Base-by-base conservation (phyloP, 1,139 yeast species). In the Pichia terricola region DNA sequence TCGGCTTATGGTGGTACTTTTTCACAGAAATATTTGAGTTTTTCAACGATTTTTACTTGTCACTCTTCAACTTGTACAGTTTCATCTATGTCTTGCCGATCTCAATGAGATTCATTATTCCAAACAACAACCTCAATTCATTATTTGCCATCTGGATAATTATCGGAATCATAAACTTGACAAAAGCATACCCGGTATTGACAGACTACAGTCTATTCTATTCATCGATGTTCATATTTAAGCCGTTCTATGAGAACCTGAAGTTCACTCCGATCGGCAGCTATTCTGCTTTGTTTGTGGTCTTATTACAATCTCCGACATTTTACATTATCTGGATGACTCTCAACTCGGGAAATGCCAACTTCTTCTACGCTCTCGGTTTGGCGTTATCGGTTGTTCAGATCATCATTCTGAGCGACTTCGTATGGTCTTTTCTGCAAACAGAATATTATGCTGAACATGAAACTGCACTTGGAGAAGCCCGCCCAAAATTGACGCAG, bases 1-100 rank as follows among this genome's bases (percentile, higher is more conserved):
- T 91, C 51, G 98, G 98, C 0, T 69, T 91, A 35, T 91, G 99
- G 99, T 91, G 99, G 99, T 91, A 91, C 66, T 79, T 89, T 55
- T 91, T 91, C 68, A 83, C 94, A 30, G 98, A 91, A 61, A 85
- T 91, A 80, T 91, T 91, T 65, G 94, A 82, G 45, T 85, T 80
- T 58, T 91, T 91, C 69, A 74, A 83, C 30, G 80, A 87, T 22
- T 88, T 91, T 60, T 91, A 85, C 67, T 67, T 81, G 37, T 81
- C 88, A 9, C 81, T 88, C 28, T 94, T 89, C 73, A 91, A 88
- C 58, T 57, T 89, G 40, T 87, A 80, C 63, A 65, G 79, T n/a
- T 67, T 77, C 31, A 65, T 81, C 3, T 85, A 85, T 59, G 70
- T 83, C 4, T 49, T 83, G 1, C 97, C 97, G 9, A 58, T 91